A percentile compares a stretch with the other conserved stretches of the same genome.
These are phyloP conservation scores for Exophiala calicioides DNA, from an alignment of 2,329 filamentous ascomycete genomes.

Conservation along the genomic window DNA sequence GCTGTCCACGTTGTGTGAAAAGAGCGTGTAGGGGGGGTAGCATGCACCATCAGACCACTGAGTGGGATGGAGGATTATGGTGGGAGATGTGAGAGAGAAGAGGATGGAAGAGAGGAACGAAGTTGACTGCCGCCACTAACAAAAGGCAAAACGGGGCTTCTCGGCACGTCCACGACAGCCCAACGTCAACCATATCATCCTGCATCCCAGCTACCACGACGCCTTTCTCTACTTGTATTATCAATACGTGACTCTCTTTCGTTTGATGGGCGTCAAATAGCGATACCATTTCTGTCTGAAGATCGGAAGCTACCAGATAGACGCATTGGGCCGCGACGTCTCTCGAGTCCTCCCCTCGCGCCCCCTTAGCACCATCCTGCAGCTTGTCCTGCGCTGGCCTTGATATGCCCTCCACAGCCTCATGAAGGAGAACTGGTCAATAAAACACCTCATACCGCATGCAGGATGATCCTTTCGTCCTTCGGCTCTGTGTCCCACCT, in stretches of 20 bases:
- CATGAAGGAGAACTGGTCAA: conserved; percentile 11
- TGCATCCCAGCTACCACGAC: too few species aligned
- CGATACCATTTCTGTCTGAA: background rate
- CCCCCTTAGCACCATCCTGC: conserved; percentile 16
- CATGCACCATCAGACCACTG: conserved; percentile 24
- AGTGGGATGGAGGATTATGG: conserved; percentile 2
- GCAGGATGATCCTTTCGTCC: background rate
- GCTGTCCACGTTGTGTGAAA: conserved; percentile 13
- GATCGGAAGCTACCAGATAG: background rate
- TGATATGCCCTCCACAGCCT: conserved; percentile 6
- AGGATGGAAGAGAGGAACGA: conserved; percentile 18
- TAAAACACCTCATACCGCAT: conserved; percentile 8
- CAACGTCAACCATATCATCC: conserved; percentile 19
- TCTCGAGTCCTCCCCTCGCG: conserved; percentile 6
- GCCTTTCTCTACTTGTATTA: too few species aligned
- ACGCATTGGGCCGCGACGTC: conserved; percentile 7
- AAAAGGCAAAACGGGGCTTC: conserved; percentile 22
- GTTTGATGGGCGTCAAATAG: too few species aligned
- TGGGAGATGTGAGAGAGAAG: conserved; percentile 7
- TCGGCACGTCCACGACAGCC: conserved; percentile 13
- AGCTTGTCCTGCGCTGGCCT: conserved; percentile 23
- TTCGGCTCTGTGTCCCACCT: background rate
- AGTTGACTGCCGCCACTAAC: conserved; percentile 21
- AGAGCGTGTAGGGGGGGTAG: conserved; percentile 14
- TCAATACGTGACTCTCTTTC: too few species aligned